Conservation (phyloP, 108 stramenopile genomes). For the Cyclotella sp. region DNA sequence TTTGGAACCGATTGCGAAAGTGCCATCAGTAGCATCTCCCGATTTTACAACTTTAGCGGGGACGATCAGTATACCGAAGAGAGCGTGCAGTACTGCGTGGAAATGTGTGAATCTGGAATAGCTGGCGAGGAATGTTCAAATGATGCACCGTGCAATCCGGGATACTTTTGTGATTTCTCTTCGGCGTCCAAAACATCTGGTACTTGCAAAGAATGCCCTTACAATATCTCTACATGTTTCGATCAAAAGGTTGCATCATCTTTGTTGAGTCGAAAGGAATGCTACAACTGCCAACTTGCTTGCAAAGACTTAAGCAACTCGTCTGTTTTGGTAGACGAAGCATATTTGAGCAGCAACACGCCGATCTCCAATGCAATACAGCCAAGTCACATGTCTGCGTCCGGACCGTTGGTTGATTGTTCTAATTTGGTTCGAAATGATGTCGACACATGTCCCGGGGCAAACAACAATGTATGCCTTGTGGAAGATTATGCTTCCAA, state of each 20-base stretch:
- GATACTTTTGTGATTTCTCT: slow-evolving; percentile 1
- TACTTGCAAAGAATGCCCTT: neutral
- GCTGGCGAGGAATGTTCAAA: slow-evolving; percentile 1
- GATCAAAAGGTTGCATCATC: neutral
- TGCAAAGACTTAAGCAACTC: neutral
- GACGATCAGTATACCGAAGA: neutral
- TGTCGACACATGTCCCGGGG: neutral
- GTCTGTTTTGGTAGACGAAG: neutral
- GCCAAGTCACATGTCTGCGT: neutral
- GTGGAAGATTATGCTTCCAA: neutral
- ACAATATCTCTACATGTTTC: neutral
- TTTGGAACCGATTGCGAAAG: no score
- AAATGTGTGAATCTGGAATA: neutral
- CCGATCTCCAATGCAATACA: neutral
- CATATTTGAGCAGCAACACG: neutral
- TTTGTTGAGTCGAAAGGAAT: neutral
- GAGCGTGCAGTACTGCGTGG: neutral
- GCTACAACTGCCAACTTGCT: neutral
- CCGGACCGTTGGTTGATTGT: neutral
- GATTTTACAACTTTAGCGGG: neutral
- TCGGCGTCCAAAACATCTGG: neutral
- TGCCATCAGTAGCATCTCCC: neutral
- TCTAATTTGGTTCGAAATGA: neutral
- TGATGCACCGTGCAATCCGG: slow-evolving; percentile 2
- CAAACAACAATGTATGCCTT: neutral